phyloP scores from a whole-genome alignment of 805 yeast species.

The Myxozyma udenii region DNA sequence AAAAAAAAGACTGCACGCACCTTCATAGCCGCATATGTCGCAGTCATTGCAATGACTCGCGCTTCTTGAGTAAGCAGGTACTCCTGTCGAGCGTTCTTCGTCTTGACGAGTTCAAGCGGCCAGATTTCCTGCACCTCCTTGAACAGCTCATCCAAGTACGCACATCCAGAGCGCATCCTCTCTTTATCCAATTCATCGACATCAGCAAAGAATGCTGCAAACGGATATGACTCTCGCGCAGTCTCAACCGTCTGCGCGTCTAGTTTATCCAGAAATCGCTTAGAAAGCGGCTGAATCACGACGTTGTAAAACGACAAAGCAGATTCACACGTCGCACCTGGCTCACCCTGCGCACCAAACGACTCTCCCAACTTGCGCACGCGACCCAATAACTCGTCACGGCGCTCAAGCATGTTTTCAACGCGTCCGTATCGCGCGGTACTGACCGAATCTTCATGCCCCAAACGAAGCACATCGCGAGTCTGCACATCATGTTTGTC shows the following conservation, averaged over 20 bases:
- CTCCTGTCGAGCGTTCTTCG: conserved; percentile 27
- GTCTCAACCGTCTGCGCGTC: conserved; percentile 2
- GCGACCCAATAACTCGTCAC: conserved; percentile 24
- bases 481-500: conserved; percentile 34
- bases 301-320: conserved; percentile 39
- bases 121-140: conserved; percentile 31
- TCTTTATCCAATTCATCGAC: conserved; percentile 25
- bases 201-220: conserved; percentile 23
- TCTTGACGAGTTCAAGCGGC: conserved; percentile 35
- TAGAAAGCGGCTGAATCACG: conserved; percentile 33
- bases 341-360: conserved; percentile 39
- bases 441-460: conserved; percentile 29
- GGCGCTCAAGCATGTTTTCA: conserved; percentile 24
- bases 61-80: conserved; percentile 35
- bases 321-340: conserved; percentile 42
- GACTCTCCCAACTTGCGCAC: conserved; percentile 38
- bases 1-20: conserved; percentile 4
- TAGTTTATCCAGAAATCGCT: conserved; percentile 9
- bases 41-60: conserved; percentile 37
- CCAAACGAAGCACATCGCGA: conserved; percentile 33
- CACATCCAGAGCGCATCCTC: conserved; percentile 25
- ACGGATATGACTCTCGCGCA: conserved; percentile 23
- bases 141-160: conserved; percentile 33
- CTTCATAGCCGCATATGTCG: conserved; percentile 28
- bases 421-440: conserved; percentile 29